Evolutionary conservation across 805 yeast genomes (phyloP).

Genomic region (Monosporozyma aquatica): DNA sequence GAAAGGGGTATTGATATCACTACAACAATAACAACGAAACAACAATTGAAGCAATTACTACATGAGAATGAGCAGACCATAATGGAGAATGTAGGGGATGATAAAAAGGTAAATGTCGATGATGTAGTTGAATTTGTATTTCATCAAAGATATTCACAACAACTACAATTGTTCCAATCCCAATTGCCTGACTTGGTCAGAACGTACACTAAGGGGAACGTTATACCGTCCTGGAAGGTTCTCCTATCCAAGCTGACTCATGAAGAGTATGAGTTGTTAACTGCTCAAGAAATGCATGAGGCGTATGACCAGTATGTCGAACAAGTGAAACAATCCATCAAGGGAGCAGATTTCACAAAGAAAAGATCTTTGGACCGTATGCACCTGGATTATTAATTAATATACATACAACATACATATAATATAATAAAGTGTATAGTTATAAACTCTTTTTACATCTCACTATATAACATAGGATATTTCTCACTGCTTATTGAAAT

Average conservation of each 20-base stretch:
- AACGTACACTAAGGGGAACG: neutral
- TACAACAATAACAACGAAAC: too few relatives aligned
- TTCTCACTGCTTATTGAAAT: too few relatives aligned
- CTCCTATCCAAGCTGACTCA: too few relatives aligned
- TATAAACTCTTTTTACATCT: too few relatives aligned
- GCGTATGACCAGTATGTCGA: too few relatives aligned
- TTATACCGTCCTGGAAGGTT: slow-evolving; percentile 4
- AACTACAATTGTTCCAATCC: neutral
- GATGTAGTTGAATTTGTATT: neutral
- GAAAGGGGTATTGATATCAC: neutral
- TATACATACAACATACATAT: too few relatives aligned
- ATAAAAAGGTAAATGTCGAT: neutral
- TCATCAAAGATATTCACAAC: neutral
- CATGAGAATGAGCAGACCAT: neutral
- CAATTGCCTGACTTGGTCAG: neutral
- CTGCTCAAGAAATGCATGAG: neutral
- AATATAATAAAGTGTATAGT: too few relatives aligned
- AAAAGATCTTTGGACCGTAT: neutral
- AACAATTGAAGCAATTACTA: neutral
- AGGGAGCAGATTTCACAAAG: neutral
- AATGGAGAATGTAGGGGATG: neutral
- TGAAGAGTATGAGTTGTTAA: too few relatives aligned
- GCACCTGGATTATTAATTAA: neutral
- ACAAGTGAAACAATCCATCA: neutral
- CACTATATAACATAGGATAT: too few relatives aligned